Conservation (phyloP, 805 yeast genomes). For the Kodamaea fukazawae region DNA sequence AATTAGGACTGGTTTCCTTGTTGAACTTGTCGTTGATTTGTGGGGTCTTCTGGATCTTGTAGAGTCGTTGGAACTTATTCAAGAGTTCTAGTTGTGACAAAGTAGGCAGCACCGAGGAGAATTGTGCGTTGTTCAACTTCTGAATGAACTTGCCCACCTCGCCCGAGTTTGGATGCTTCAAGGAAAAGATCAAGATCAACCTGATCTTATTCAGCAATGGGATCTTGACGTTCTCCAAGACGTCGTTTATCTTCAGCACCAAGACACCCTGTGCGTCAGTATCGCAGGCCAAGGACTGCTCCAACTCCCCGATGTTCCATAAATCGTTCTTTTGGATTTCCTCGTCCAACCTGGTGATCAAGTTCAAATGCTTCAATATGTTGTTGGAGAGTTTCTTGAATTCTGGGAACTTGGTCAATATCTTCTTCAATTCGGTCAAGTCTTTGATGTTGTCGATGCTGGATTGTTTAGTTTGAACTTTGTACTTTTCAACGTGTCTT, state of each 20-base stretch:
- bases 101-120: conserved; percentile 33
- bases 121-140: conserved; percentile 28
- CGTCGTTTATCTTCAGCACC: conserved; percentile 50
- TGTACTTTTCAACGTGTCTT: conserved; percentile 78
- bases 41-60: conserved; percentile 14
- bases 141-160: conserved; percentile 24
- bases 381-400: conserved; percentile 83
- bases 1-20: conserved; percentile 8
- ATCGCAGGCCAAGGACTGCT: conserved; percentile 74
- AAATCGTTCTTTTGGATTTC: conserved; percentile 61
- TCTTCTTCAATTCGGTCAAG: conserved; percentile 84
- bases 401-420: conserved; percentile 92
- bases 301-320: conserved; percentile 87
- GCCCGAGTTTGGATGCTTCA: conserved; percentile 56
- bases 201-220: conserved; percentile 62
- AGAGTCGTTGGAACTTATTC: conserved; percentile 26
- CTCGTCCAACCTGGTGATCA: conserved; percentile 82
- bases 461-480: conserved; percentile 71
- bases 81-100: conserved; percentile 31
- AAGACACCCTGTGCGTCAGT: conserved; percentile 39
- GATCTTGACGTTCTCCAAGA: conserved; percentile 45
- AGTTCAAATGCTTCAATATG: conserved; percentile 87
- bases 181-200: conserved; percentile 67
- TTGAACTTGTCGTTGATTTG: conserved; percentile 10
- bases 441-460: conserved; percentile 52